phyloP scores from a whole-genome alignment of 495 filamentous ascomycete species.

The Penicillium parvum region DNA sequence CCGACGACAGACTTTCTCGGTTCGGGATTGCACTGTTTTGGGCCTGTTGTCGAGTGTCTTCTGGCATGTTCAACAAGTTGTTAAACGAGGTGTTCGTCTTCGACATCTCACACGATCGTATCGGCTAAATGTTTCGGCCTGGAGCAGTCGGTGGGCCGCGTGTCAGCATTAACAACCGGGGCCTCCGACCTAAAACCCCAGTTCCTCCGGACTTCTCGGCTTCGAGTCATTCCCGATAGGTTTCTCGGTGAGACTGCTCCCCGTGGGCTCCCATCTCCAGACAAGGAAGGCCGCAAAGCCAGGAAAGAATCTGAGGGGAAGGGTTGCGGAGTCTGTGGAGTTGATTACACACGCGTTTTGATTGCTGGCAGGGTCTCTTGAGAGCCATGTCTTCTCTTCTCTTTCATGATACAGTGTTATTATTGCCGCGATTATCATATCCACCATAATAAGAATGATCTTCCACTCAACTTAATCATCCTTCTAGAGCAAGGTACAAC shows the following conservation, averaged over 20 bases:
- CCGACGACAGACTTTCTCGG: constrained; percentile 5
- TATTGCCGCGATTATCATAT: too few species aligned
- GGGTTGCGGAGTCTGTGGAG: constrained; percentile 22
- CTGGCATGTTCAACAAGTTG: too few species aligned
- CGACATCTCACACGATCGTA: too few species aligned
- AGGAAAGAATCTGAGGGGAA: constrained; percentile 8
- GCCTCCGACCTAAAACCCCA: constrained; percentile 22
- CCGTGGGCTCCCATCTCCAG: constrained; percentile 2
- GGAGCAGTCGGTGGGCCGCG: constrained; percentile 11
- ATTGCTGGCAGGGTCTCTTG: not conserved
- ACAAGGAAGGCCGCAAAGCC: not conserved
- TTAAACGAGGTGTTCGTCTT: too few species aligned
- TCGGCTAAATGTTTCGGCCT: constrained; percentile 4
- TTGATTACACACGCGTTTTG: not conserved
- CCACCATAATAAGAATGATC: too few species aligned
- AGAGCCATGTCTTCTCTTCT: too few species aligned
- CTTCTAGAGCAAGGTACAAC: too few species aligned
- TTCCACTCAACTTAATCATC: not conserved
- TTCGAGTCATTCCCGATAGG: constrained; percentile 15
- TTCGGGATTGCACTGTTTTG: constrained; percentile 11
- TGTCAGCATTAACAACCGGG: constrained; percentile 3
- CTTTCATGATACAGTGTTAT: too few species aligned
- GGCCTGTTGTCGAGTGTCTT: not conserved
- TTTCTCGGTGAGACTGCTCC: constrained; percentile 19
- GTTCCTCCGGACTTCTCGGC: constrained; percentile 14